A percentile compares a stretch with the other conserved stretches of the same genome.
Evolutionary conservation across 2,329 filamentous ascomycete genomes (phyloP).

Genomic region (Sporothrix dimorphospora): DNA sequence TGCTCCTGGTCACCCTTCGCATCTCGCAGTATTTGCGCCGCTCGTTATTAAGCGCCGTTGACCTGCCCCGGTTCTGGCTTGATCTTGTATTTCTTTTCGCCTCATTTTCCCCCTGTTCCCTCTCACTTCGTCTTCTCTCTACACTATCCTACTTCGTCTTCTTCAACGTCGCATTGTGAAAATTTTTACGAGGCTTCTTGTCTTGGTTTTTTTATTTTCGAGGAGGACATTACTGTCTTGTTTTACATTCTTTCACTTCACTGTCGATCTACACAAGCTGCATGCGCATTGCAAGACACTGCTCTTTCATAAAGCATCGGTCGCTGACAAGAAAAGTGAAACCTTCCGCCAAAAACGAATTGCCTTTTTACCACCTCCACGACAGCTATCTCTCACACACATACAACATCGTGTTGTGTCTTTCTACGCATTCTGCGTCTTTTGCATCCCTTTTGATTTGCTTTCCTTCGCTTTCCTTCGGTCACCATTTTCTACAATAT

Average conservation of each 20-base stretch:
- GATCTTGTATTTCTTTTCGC: neutral
- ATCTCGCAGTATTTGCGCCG: neutral
- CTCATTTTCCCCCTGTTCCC: neutral
- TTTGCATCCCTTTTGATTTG: slow-evolving; percentile 8
- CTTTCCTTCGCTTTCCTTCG: neutral
- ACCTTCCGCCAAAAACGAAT: slow-evolving; percentile 1
- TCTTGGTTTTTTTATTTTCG: slow-evolving; percentile 4
- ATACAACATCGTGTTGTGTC: neutral
- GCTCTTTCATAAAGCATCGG: slow-evolving; percentile 14
- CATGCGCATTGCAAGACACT: slow-evolving; percentile 26
- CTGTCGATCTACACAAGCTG: slow-evolving; percentile 24
- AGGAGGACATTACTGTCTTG: slow-evolving; percentile 23
- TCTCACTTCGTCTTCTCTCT: neutral
- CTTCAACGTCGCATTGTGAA: slow-evolving; percentile 15
- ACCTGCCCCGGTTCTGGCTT: neutral
- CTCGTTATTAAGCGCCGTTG: slow-evolving; percentile 21
- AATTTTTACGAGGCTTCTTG: slow-evolving; percentile 10
- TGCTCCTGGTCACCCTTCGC: slow-evolving; percentile 7
- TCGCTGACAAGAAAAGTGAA: slow-evolving; percentile 23
- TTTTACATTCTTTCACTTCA: slow-evolving; percentile 29
- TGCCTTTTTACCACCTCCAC: neutral
- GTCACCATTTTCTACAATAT: slow-evolving; percentile 8
- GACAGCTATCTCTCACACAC: neutral
- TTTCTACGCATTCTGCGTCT: neutral
- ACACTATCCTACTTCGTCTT: neutral